These are phyloP conservation scores for Solanum stenotomum DNA, from an alignment of 257 asterid species.

Conservation along the genomic window DNA sequence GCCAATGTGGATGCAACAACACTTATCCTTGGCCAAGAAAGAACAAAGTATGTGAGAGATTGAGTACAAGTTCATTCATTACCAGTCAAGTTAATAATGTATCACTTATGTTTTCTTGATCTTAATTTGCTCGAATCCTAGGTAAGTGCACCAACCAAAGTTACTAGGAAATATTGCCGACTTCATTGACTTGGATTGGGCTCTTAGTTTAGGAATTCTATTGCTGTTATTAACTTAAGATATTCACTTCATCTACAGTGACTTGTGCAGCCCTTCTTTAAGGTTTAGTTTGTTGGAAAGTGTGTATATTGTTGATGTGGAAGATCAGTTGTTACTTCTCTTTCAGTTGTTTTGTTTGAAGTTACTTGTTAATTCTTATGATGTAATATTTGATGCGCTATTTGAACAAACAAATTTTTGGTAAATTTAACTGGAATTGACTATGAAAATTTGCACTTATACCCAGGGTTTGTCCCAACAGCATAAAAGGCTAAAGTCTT, in stretches of 20 bases:
- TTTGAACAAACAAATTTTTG: neutral
- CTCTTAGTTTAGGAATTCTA: neutral
- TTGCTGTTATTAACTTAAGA: neutral
- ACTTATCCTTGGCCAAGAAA: neutral
- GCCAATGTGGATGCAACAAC: neutral
- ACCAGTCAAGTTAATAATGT: neutral
- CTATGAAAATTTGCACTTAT: conserved; percentile 3
- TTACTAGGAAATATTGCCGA: neutral
- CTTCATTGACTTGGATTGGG: neutral
- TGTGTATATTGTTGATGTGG: neutral
- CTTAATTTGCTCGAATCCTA: neutral
- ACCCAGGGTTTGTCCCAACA: conserved; percentile 86
- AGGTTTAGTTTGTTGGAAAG: neutral
- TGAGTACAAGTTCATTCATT: neutral
- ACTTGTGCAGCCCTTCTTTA: neutral
- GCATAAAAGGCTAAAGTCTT: conserved; percentile 74
- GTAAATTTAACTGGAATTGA: neutral
- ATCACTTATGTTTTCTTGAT: neutral
- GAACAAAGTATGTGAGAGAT: neutral
- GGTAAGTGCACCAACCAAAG: neutral
- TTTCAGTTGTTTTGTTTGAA: neutral
- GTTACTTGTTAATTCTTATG: neutral
- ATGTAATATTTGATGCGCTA: neutral
- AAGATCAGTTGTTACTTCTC: neutral
- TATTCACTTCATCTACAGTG: neutral